phyloP scores from a whole-genome alignment of 805 yeast genomes.

The Metschnikowia cubensis region DNA sequence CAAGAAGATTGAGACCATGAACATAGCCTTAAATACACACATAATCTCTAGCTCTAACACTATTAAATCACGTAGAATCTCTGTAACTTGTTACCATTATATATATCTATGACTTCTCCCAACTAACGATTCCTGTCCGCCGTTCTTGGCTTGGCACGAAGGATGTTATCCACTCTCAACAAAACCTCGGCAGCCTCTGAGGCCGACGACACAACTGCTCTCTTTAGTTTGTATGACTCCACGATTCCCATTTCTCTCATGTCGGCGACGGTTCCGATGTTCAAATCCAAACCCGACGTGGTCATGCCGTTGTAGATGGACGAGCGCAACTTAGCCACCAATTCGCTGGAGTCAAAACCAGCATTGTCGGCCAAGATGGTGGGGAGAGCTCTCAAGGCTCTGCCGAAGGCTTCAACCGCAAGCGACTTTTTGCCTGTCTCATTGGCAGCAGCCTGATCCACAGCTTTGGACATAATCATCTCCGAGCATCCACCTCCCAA shows the following conservation, averaged over 20 bases:
- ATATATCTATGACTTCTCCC: slow-evolving; percentile 7
- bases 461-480: slow-evolving; percentile 94
- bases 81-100: not conserved
- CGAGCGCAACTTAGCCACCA: slow-evolving; percentile 85
- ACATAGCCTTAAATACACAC: not conserved
- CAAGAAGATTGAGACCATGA: slow-evolving; percentile 85
- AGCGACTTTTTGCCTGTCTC: slow-evolving; percentile 89
- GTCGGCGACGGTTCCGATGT: slow-evolving; percentile 81
- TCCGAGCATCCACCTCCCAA: slow-evolving; percentile 92
- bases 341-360: slow-evolving; percentile 89
- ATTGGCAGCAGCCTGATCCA: slow-evolving; percentile 86
- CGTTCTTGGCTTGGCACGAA: slow-evolving; percentile 95
- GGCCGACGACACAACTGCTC: slow-evolving; percentile 91
- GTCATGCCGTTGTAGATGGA: slow-evolving; percentile 88
- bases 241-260: slow-evolving; percentile 92
- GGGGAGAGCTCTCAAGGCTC: slow-evolving; percentile 91
- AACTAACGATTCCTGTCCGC: slow-evolving; percentile 68
- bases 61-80: not conserved
- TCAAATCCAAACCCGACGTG: slow-evolving; percentile 86
- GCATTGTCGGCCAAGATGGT: slow-evolving; percentile 96
- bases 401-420: slow-evolving; percentile 92
- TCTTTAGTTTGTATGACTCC: slow-evolving; percentile 87
- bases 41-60: too few species aligned
- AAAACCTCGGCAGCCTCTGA: slow-evolving; percentile 98
- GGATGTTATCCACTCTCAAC: slow-evolving; percentile 92